Base-by-base conservation (phyloP, 495 filamentous ascomycete genomes). In the Hypoxylon perforatum region DNA sequence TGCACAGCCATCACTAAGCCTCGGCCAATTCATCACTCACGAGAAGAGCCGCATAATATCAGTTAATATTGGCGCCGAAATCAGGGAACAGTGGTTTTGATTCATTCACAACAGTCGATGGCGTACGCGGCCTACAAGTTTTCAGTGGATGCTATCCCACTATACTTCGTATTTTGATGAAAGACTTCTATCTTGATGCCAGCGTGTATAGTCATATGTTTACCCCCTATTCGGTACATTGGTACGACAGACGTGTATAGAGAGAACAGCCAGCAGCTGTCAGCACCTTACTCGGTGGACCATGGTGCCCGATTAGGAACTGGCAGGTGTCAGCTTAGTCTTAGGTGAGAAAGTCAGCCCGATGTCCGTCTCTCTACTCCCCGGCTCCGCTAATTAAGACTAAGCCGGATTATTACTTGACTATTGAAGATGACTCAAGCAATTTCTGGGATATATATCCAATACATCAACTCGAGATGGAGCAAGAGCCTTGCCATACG, bases 51-150 rank as follows among this genome's bases (percentile, higher is more conserved):
- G 35, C 53, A 22, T 47, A 46, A 46, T 30, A 50, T 36, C n/a
- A n/a, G 12, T 55, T 17, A 55, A 59, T 62, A 44, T 35, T 45
- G 18, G 19, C 15, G 6, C 15, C 11, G 8, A 39, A 44, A 44
- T 10, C 28, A 8, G 19, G 33, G 7, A 57, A 57, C 21, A 14
- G 41, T 23, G 17, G 39, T 19, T 44, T 45, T 23, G 49, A 35
- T 8, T 47, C 44, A 14, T 44, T 19, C 41, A 60, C 47, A 63
- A 25, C 41, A 59, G 44, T 50, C 30, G 36, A 55, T 14, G 36
- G 57, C 57, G 46, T 63, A 68, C 59, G 65, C 65, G 59, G 65
- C 65, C 53, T 36, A 63, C 58, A 50, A 55, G 23, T 17, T n/a
- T 38, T 63, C 42, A 57, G 59, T 63, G 54, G 64, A 67, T 58